Percentiles rank a stretch among this genome's conserved stretches.
phyloP scores from a whole-genome alignment of 352 stramenopile genomes.

The Pythium plurisporium region DNA sequence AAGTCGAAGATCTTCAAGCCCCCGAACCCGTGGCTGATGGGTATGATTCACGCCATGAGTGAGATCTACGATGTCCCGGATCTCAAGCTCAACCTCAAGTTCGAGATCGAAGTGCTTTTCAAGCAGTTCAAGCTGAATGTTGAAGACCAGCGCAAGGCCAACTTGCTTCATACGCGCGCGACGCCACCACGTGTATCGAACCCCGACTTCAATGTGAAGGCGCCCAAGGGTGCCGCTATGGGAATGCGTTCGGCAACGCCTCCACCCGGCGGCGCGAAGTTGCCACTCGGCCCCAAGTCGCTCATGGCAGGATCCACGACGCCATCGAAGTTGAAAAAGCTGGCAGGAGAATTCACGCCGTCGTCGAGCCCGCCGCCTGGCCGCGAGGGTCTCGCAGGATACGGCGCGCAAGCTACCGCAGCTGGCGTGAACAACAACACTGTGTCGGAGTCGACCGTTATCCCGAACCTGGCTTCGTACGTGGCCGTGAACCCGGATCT shows the following conservation, averaged over 20 bases:
- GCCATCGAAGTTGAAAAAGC: conserved; percentile 48
- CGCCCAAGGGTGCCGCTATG: conserved; percentile 31
- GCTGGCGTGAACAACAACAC: conserved; percentile 21
- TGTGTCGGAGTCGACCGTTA: conserved; percentile 92
- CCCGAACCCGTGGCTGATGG: conserved; percentile 99
- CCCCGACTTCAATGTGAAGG: conserved; percentile 98
- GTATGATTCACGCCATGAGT: conserved; percentile 96
- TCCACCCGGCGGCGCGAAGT: conserved; percentile 42
- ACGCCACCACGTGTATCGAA: conserved; percentile 93
- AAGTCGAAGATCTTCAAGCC: conserved; percentile 97
- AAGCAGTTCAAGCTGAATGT: conserved; percentile 98
- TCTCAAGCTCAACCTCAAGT: conserved; percentile 99
- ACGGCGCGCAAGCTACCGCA: conserved; percentile 4
- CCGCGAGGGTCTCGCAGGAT: conserved; percentile 28
- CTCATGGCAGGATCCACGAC: conserved; percentile 27
- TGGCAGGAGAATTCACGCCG: conserved; percentile 39
- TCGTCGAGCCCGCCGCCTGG: conserved; percentile 46
- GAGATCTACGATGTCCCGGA: conserved; percentile 98
- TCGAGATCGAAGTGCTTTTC: conserved; percentile 99
- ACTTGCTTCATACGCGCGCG: conserved; percentile 87
- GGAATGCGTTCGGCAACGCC: conserved; percentile 48
- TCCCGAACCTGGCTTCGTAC: conserved; percentile 97
- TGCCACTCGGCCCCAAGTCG: conserved; percentile 29
- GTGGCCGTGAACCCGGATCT: conserved; percentile 97
- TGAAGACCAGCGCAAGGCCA: conserved; percentile 93